phyloP scores from a whole-genome alignment of 2,329 filamentous ascomycete genomes.

The Rhinocladiella mackenziei region DNA sequence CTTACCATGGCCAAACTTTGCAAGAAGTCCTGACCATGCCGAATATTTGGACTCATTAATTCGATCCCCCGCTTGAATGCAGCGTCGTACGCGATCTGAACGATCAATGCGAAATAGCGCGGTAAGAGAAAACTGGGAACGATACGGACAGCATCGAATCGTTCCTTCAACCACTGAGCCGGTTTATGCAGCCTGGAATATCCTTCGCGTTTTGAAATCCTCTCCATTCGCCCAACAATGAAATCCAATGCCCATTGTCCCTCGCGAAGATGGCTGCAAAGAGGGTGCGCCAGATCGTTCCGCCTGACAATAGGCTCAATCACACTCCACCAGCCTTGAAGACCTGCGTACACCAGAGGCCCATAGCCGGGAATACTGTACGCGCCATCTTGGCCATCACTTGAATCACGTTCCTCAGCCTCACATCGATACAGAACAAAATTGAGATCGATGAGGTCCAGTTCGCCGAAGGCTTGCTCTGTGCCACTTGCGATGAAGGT shows the following conservation, averaged over 20 bases:
- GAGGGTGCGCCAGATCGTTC: conserved; percentile 87
- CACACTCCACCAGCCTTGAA: conserved; percentile 99
- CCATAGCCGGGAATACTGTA: conserved; percentile 84
- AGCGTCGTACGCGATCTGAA: conserved; percentile 82
- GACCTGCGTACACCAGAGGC: conserved; percentile 83
- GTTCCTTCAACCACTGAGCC: conserved; percentile 73
- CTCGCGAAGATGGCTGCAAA: conserved; percentile 87
- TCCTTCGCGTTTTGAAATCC: conserved; percentile 60
- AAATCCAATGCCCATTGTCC: conserved; percentile 93
- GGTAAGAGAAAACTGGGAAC: conserved; percentile 88
- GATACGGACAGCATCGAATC: conserved; percentile 78
- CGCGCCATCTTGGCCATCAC: conserved; percentile 74
- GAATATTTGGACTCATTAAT: conserved; percentile 73
- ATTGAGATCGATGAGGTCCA: conserved; percentile 80
- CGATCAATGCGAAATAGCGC: conserved; percentile 84
- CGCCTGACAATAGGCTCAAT: conserved; percentile 77
- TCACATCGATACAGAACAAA: conserved; percentile 88
- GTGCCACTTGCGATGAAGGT: conserved; percentile 80
- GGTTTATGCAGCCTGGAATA: conserved; percentile 62
- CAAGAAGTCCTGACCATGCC: conserved; percentile 79
- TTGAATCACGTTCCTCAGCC: conserved; percentile 78
- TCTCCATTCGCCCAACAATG: conserved; percentile 71
- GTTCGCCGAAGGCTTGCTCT: conserved; percentile 68
- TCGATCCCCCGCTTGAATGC: conserved; percentile 73
- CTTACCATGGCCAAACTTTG: conserved; percentile 88